A percentile compares a stretch with the other conserved stretches of the same genome.
Conservation (phyloP, 129 eudicot species). For the Lactuca saligna region DNA sequence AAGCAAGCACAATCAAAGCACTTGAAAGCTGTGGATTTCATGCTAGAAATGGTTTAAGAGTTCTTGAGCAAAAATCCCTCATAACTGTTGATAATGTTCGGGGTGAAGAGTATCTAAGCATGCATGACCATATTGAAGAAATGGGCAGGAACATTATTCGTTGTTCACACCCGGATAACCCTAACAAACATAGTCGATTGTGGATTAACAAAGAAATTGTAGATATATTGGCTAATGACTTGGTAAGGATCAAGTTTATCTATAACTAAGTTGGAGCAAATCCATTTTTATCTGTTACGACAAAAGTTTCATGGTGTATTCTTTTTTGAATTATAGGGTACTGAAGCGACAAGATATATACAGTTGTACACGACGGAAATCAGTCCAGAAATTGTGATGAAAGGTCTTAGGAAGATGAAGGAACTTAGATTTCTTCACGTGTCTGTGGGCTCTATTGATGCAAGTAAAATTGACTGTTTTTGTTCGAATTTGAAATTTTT, state of each 20-base stretch:
- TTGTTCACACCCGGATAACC: background rate
- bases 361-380: background rate
- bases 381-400: background rate
- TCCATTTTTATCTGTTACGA: background rate
- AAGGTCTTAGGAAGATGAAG: background rate
- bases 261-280: background rate
- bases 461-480: background rate
- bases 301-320: background rate
- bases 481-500: too few species aligned
- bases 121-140: background rate
- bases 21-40: conserved; percentile 39
- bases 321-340: background rate
- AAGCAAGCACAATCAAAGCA: conserved; percentile 29
- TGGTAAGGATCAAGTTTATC: background rate
- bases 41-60: conserved; percentile 10
- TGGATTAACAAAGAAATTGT: background rate
- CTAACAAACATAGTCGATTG: background rate
- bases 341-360: background rate
- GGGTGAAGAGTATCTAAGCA: background rate
- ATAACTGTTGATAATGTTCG: too few species aligned
- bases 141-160: background rate
- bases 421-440: background rate
- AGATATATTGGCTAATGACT: background rate
- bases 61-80: background rate
- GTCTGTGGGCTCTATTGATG: background rate